Evolutionary conservation across 1,139 yeast species (phyloP), one percentile per base, ranked within the genome.

Genomic region (Zygoascus sp.): DNA sequence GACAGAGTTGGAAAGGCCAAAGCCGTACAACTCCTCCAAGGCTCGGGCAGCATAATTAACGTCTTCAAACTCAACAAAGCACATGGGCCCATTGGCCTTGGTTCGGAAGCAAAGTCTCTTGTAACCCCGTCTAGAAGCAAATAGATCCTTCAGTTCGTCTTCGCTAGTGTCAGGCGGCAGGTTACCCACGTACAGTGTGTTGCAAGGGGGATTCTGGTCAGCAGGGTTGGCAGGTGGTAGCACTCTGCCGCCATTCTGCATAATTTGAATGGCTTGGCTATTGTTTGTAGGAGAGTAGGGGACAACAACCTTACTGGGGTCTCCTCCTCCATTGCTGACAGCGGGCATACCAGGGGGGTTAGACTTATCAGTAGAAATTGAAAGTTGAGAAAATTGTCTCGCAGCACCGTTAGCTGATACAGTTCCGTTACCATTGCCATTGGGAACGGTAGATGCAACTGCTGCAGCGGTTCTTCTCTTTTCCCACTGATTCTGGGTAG

Each of bases 201-300:
- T 92, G 70, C 98, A 92, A 6, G 98, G 98, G 8, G 98, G 98
- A 61, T 92, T 92, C 68, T 92, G 98, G 67, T 92, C 98, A 2
- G 98, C 98, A 1, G 98, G 98, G 59, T 92, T 92, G 2, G 96
- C 96, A 3, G 97, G 97, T 1, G 97, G 96, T 32, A 96, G 90
- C 20, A 90, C 68, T 21, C 72, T 59, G 13, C 73, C 69, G 19
- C 71, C 70, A 40, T 54, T 58, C 47, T 62, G 66, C 58, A 64
- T 57, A 45, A 63, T 62, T 44, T 63, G 63, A 32, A 62, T 56
- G 5, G 66, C 66, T 41, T 61, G 60, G 8, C 59, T 57, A 38
- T 58, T 57, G 51, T 61, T 61, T n/a, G 61, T 61, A 8, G 67
- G 66, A 19, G 65, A 61, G 47, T 62, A 64, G 5, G 64, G 64